Conservation (phyloP, 225 moss, liverwort and hornwort genomes). For the Takakia lepidozioides region DNA sequence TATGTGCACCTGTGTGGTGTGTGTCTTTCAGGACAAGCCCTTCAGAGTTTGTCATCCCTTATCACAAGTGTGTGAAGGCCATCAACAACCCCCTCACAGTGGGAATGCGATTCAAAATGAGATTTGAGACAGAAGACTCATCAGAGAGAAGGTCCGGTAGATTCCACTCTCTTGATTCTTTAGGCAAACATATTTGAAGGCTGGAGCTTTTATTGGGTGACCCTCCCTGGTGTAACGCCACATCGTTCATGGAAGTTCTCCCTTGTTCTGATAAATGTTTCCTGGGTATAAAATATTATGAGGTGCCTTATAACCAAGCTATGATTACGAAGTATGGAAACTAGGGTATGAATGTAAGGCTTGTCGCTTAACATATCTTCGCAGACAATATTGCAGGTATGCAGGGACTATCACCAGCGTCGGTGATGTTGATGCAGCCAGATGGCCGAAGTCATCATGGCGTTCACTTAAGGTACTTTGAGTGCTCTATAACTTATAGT, state of each 20-base stretch:
- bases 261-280: no score
- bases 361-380: no score
- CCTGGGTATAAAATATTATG: no score
- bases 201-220: no score
- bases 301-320: no score
- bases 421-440: constrained; percentile 27
- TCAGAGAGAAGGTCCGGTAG: constrained; percentile 46
- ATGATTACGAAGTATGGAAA: not conserved
- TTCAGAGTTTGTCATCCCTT: constrained; percentile 74
- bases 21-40: constrained; percentile 70
- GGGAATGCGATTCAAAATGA: constrained; percentile 59
- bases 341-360: no score
- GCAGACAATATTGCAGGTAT: constrained; percentile 50
- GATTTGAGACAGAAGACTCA: constrained; percentile 67
- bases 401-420: constrained; percentile 63
- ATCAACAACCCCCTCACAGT: constrained; percentile 30
- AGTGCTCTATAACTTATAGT: no score
- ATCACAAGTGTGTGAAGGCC: constrained; percentile 40
- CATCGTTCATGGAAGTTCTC: no score
- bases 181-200: not conserved
- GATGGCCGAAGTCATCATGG: constrained; percentile 68
- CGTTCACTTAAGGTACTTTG: constrained; percentile 55
- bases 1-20: not conserved
- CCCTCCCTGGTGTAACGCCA: no score
- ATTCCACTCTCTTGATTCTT: not conserved